These are phyloP conservation scores for Salix dunnii DNA, from an alignment of 345 rosid genomes.

Conservation along the genomic window DNA sequence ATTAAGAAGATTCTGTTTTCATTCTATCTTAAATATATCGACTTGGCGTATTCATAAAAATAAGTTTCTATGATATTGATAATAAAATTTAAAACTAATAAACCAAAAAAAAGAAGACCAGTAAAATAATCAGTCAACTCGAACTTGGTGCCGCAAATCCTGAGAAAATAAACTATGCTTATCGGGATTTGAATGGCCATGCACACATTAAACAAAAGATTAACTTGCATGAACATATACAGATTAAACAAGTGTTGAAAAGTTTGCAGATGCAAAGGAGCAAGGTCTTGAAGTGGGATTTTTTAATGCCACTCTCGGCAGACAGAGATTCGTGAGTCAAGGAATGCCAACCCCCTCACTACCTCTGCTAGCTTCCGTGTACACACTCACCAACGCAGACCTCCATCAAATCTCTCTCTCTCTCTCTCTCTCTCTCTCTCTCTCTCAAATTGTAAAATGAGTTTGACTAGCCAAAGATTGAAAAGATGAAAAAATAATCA, in stretches of 20 bases:
- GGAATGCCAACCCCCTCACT: conserved; percentile 47
- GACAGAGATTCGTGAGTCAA: conserved; percentile 88
- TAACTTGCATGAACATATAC: conserved; percentile 2
- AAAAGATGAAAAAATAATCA: background rate
- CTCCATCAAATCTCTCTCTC: background rate
- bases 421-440: background rate
- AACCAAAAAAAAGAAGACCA: too few species aligned
- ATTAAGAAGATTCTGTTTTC: too few species aligned
- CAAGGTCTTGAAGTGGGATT: conserved; percentile 10
- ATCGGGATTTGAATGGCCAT: conserved; percentile 32
- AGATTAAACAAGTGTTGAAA: conserved; percentile 8
- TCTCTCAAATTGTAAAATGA: background rate
- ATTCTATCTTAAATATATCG: too few species aligned
- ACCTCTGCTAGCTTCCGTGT: background rate
- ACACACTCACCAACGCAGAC: background rate
- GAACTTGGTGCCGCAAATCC: conserved; percentile 14
- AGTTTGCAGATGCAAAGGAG: conserved; percentile 22
- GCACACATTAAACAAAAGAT: background rate
- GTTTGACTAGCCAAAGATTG: background rate
- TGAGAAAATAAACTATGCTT: conserved; percentile 23
- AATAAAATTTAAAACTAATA: too few species aligned
- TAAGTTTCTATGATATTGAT: too few species aligned
- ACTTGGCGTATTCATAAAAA: too few species aligned
- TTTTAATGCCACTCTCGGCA: conserved; percentile 37
- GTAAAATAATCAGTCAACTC: too few species aligned